Evolutionary conservation across 2,329 filamentous ascomycete species (phyloP).

Genomic region (Scleromitrula shiraiana): DNA sequence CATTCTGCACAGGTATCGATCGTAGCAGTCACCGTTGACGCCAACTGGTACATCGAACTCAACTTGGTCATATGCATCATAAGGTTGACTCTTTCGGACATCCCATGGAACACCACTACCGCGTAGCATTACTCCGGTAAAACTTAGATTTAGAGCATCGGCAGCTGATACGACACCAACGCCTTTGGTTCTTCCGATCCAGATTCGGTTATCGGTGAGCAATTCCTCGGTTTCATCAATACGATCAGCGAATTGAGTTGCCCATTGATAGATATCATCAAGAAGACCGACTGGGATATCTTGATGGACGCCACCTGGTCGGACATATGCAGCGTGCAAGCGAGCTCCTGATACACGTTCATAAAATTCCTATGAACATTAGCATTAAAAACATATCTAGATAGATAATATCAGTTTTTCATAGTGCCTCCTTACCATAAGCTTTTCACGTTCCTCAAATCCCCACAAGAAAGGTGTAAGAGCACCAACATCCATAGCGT

Average conservation of each 20-base stretch:
- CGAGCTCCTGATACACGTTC: conserved; percentile 97
- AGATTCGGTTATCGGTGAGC: conserved; percentile 98
- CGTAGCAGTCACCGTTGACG: conserved; percentile 96
- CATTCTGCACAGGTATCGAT: conserved; percentile 98
- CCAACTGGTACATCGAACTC: conserved; percentile 98
- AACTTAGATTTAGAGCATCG: conserved; percentile 95
- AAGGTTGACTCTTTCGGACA: conserved; percentile 91
- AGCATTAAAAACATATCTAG: conserved; percentile 8
- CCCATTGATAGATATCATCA: conserved; percentile 99
- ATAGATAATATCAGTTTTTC: conserved; percentile 10
- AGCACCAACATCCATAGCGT: conserved; percentile 98
- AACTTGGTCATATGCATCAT: conserved; percentile 95
- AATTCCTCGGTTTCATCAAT: conserved; percentile 99
- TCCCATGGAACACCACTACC: conserved; percentile 96
- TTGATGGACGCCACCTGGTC: conserved; percentile 92
- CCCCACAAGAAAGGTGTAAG: conserved; percentile 98
- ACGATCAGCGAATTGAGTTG: conserved; percentile 95
- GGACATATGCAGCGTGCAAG: conserved; percentile 93
- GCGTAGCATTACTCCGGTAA: conserved; percentile 95
- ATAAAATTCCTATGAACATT: conserved; percentile 77
- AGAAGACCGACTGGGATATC: conserved; percentile 89
- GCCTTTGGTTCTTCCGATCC: conserved; percentile 87
- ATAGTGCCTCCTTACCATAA: conserved; percentile 65
- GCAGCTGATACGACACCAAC: conserved; percentile 85
- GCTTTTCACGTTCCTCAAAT: conserved; percentile 98